These are phyloP conservation scores for Hippophae rhamnoides DNA, from an alignment of 306 rosid genomes.

Conservation along the genomic window DNA sequence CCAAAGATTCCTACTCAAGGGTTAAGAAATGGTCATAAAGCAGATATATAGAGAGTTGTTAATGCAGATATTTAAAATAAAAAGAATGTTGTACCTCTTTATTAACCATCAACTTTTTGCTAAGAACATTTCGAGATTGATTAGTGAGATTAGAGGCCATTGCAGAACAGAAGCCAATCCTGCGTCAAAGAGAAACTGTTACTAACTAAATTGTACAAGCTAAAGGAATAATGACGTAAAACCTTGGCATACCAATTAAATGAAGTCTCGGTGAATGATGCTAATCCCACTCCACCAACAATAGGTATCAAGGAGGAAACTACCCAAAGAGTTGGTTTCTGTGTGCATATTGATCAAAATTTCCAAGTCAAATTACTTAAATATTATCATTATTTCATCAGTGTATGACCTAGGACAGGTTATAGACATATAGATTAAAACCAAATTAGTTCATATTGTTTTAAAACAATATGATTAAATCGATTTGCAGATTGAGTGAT, in stretches of 20 bases:
- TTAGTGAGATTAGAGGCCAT: conserved; percentile 74
- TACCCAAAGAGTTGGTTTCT: conserved; percentile 68
- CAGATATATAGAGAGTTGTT: neutral
- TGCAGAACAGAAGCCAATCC: conserved; percentile 69
- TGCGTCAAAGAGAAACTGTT: conserved; percentile 22
- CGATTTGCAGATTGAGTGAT: too few relatives aligned
- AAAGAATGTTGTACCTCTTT: conserved; percentile 36
- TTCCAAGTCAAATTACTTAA: conserved; percentile 21
- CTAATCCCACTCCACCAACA: conserved; percentile 86
- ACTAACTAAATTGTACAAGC: conserved; percentile 5
- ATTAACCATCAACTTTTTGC: conserved; percentile 62
- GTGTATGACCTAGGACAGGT: neutral
- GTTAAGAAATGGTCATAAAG: conserved; percentile 7
- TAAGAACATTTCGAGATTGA: conserved; percentile 65
- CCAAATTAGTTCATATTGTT: too few relatives aligned
- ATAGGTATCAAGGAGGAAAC: conserved; percentile 81
- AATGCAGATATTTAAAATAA: neutral
- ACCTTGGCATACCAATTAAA: conserved; percentile 67
- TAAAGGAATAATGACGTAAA: too few relatives aligned
- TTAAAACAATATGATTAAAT: too few relatives aligned
- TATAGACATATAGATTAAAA: neutral
- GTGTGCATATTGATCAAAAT: conserved; percentile 32
- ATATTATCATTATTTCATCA: neutral
- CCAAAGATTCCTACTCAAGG: conserved; percentile 44
- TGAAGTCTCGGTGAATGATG: conserved; percentile 79